Base-by-base conservation (phyloP, 2,329 filamentous ascomycete genomes). In the Pseudocercospora pini-densiflorae region DNA sequence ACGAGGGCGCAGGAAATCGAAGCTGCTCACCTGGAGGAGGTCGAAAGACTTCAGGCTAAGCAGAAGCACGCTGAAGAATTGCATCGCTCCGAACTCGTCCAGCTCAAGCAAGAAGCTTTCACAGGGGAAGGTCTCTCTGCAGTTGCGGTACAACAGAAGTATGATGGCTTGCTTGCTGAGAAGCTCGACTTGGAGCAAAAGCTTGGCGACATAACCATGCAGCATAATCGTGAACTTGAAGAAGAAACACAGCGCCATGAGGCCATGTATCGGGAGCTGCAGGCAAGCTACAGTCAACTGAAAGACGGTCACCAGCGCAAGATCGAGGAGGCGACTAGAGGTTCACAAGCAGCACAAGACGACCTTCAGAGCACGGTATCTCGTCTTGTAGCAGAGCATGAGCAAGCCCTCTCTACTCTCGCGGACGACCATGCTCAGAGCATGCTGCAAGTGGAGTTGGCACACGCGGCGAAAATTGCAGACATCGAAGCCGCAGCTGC, bases 141-240 rank as follows among this genome's bases (percentile, higher is more conserved):
- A 24, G 31, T 21, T 19, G 55, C 55, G 10, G 55, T 58, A 24
- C 68, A 63, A 53, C 43, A 62, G 29, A 61, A 59, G 21, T 43
- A 66, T 61, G 63, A 66, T 6, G 33, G 36, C 6, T 27, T 66
- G n/a, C 31, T 64, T 8, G 55, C 27, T 23, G 69, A 67, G 55
- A 70, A 70, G 51, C 47, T 47, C 27, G 51, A 27, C 16, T 62
- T 69, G 5, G 66, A 65, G 27, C 57, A 64, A 36, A 57, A 67
- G 61, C 65, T 72, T 23, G 63, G 62, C 31, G 71, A 72, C 1
- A 27, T 68, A 19, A 63, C 62, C 12, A 68, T 70, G 43, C 66
- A 70, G 36, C 70, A 73, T 49, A 72, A 73, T 40, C 70, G 68
- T 27, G 72, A 72, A 59, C 65, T 73, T 21, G 72, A 73, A 59